Base-by-base conservation (phyloP, 2,329 filamentous ascomycete species). In the Colletotrichum graminicola region DNA sequence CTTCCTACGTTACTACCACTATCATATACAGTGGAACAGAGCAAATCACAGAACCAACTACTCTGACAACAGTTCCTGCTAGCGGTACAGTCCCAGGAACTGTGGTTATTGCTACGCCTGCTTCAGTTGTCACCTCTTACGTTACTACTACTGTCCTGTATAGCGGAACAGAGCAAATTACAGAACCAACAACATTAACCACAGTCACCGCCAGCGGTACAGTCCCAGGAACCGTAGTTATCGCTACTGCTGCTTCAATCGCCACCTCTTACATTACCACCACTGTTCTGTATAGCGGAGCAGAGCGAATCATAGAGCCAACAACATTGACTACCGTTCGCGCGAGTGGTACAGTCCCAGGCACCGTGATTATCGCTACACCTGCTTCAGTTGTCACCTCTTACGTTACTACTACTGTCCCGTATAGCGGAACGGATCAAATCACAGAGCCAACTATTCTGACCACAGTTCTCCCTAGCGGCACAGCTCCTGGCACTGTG, bases 151-250 rank as follows among this genome's bases (percentile, higher is more conserved):
- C 55, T 1, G 23, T 61, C 3, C 18, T 51, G 4, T 65, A 45
- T 21, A 65, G 23, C 3, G 62, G 62, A 26, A 49, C 51, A 1
- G 52, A 26, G 14, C 21, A 23, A 7, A 39, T 52, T 2, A 67
- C 62, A 7, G 32, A 14, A 16, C 51, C 59, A 3, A 69, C 57
- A 1, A 62, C 66, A 12, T 43, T 71, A 1, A 67, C 54, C 3
- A 72, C 72, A 2, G 36, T 71, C 5, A 41, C 43, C 4, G 52
- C 67, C 1, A 73, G 55, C n/a, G 71, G 72, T 18, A 72, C 39
- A 5, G 41, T 32, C 11, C 49, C 63, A 10, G 71, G 64, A 1
- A 67, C 67, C 6, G 64, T 69, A 3, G 23, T 73, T 4, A 16
- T 72, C 5, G 39, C 62, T 23, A 64, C 54, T 2, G 45, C 67